Base-by-base conservation (phyloP, 331 rosid species). In the Malus hybrid region DNA sequence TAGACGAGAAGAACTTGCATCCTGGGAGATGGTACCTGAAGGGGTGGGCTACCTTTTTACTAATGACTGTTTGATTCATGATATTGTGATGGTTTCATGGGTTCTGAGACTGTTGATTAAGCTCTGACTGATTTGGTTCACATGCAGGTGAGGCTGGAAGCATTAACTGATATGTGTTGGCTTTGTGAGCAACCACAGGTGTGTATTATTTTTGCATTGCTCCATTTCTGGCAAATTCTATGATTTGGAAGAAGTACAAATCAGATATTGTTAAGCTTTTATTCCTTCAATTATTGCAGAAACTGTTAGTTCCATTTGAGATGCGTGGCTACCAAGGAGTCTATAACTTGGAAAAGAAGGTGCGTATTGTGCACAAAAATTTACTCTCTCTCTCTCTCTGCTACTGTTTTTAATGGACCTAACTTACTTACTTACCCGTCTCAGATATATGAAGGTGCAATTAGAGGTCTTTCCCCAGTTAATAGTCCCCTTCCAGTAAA, bases 251-350 rank as follows among this genome's bases (percentile, higher is more conserved):
- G 32, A 57, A 46, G 6, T 73, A 65, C 18, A 13, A 31, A 19
- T 62, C 27, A 59, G 20, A 44, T 65, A 4, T 78, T 69, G 71
- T 39, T 52, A 42, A 61, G 12, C 32, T 61, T 63, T 31, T 34
- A 13, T 29, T 67, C 2, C 10, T 65, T 50, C 57, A 67, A 28
- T 28, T 71, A 46, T 77, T 81, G 48, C 89, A 94, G 99, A 94
- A 80, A 83, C 75, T 94, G 88, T 73, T 90, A 86, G 84, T 94
- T 80, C 99, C 99, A 0, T 94, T 94, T 67, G 99, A 94, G 91
- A 94, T 94, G 99, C 95, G 99, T 28, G 99, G 99, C 16, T 86
- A 83, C 86, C 99, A 94, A 75, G 81, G 99, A 34, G 93, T 94
- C 71, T 94, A 92, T 80, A 94, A 94, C 86, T 80, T 94, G 88